These are phyloP conservation scores for Davidsoniella neocaledoniae DNA, from an alignment of 2,329 filamentous ascomycete species.

Conservation along the genomic window DNA sequence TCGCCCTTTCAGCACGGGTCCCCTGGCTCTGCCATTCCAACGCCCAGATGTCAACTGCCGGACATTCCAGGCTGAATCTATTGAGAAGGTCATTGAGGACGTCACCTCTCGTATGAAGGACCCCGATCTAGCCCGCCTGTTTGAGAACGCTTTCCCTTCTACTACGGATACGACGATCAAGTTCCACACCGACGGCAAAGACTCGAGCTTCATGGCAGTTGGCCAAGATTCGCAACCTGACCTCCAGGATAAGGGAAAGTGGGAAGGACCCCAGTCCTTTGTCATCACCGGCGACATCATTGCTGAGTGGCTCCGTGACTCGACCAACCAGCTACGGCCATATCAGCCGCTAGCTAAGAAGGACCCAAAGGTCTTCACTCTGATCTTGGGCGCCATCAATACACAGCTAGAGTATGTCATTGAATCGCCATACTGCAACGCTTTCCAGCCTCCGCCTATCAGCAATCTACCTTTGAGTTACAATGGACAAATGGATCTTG, in stretches of 20 bases:
- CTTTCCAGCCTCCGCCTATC: slow-evolving; percentile 85
- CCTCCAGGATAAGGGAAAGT: slow-evolving; percentile 40
- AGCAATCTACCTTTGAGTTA: slow-evolving; percentile 53
- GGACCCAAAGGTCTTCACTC: slow-evolving; percentile 56
- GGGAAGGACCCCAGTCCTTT: slow-evolving; percentile 79
- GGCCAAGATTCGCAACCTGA: slow-evolving; percentile 18
- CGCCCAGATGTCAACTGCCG: slow-evolving; percentile 66
- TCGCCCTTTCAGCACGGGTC: slow-evolving; percentile 62
- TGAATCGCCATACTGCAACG: slow-evolving; percentile 90
- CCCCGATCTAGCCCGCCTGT: slow-evolving; percentile 75
- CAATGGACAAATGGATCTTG: slow-evolving; percentile 68
- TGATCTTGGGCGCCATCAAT: slow-evolving; percentile 87
- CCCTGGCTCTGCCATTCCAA: slow-evolving; percentile 69
- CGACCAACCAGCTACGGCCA: slow-evolving; percentile 80
- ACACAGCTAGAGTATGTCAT: slow-evolving; percentile 94
- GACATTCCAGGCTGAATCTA: slow-evolving; percentile 72
- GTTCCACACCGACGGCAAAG: slow-evolving; percentile 56
- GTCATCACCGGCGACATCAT: slow-evolving; percentile 89
- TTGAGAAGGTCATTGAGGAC: slow-evolving; percentile 75
- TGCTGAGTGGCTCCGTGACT: slow-evolving; percentile 82
- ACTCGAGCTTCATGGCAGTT: slow-evolving; percentile 21
- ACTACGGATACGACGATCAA: slow-evolving; percentile 79
- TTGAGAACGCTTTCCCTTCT: slow-evolving; percentile 90
- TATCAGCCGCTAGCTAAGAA: slow-evolving; percentile 76
- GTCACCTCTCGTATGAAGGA: slow-evolving; percentile 67